Base-by-base conservation (phyloP, 495 filamentous ascomycete genomes). In the Mycothermus thermophilus region DNA sequence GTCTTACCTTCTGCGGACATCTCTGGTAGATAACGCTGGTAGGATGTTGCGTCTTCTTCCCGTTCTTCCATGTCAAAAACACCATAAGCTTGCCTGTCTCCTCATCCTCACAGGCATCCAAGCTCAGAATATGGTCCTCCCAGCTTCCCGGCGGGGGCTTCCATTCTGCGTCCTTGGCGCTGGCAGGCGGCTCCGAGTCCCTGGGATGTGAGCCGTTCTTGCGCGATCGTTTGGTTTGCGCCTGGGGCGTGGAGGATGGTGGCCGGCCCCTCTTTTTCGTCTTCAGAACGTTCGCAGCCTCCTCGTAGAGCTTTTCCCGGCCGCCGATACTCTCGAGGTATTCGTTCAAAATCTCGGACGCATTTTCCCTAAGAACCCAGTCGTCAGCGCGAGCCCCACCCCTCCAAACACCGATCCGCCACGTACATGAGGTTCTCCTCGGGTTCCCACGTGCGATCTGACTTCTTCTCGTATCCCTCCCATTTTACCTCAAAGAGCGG, bases 361-460 rank as follows among this genome's bases (percentile, higher is more conserved):
- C 63, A 29, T 62, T 63, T 29, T 61, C 59, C 16, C 63, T 67
- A 29, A 25, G 28, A 17, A 26, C 19, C 15, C 14, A 27, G 4
- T 6, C 11, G 36, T 44, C 20, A 44, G 41, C 36, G 1, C 15
- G 11, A 3, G 8, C 15, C 14, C 14, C 11, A n/a, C 17, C 7
- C 14, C 20, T 37, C 4, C 13, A 26, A 15, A 8, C 10, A 21
- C 0, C 5, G 3, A 9, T 9, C 23, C 38, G 24, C 18, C 10
- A 48, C 56, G 30, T 53, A 72, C 71, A 37, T 55, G 37, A 75
- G 54, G 35, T 75, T 73, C 22, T 68, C 67, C 35, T 76, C 70
- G 0, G 69, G 64, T 41, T 77, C 73, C 72, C 72, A 76, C 0
- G 72, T 77, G 49, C 60, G 50, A 38, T 77, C 72, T 0, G 58